A percentile compares a stretch with the other conserved stretches of the same genome.
Conservation (phyloP, 441 rosid genomes). For the Erysimum pusillum region DNA sequence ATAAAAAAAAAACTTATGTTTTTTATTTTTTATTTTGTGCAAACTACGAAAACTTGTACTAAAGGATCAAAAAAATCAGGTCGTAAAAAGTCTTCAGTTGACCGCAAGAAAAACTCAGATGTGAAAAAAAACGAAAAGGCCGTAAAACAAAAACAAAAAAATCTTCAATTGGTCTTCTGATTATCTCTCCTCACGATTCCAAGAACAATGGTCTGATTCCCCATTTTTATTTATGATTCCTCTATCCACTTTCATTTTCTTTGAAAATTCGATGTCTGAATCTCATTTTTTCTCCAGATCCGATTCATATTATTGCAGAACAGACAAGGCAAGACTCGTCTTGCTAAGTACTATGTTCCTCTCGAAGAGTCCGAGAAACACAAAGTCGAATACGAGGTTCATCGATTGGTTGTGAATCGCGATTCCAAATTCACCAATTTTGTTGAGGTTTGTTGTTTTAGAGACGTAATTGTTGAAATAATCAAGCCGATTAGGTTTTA, state of each 20-base stretch:
- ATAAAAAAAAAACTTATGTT: too few relatives aligned
- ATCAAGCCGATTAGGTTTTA: too few relatives aligned
- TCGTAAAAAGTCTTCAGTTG: too few relatives aligned
- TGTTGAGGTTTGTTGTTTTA: slow-evolving; percentile 91
- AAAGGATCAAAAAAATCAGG: too few relatives aligned
- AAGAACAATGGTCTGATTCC: neutral
- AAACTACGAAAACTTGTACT: too few relatives aligned
- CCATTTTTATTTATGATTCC: neutral
- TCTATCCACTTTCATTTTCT: neutral
- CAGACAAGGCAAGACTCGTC: slow-evolving; percentile 99
- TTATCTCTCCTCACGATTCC: neutral
- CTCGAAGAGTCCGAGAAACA: slow-evolving; percentile 98
- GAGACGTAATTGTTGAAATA: too few relatives aligned
- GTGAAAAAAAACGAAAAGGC: neutral
- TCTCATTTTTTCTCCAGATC: slow-evolving; percentile 55
- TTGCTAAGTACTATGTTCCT: slow-evolving; percentile 97
- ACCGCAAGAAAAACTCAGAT: neutral
- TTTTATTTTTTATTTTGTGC: too few relatives aligned
- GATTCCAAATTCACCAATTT: slow-evolving; percentile 97
- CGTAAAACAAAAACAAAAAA: neutral
- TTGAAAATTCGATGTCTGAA: neutral
- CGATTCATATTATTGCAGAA: slow-evolving; percentile 97
- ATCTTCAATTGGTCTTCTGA: neutral
- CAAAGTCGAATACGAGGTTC: slow-evolving; percentile 99
- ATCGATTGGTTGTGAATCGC: slow-evolving; percentile 93